phyloP scores from a whole-genome alignment of 116 monocot species.

The Iris pallida region DNA sequence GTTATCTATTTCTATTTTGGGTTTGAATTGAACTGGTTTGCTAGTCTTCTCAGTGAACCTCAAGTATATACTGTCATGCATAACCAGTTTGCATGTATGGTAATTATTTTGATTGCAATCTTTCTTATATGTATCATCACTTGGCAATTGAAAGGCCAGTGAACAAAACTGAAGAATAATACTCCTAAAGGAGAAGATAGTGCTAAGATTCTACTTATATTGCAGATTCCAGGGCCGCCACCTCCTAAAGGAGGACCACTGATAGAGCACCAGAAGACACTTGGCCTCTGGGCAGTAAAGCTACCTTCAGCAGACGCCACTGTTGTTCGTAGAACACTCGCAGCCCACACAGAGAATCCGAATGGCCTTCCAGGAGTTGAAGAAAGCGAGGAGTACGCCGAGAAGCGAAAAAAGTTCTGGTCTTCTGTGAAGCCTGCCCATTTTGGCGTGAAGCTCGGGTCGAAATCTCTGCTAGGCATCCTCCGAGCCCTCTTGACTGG shows the following conservation, averaged over 20 bases:
- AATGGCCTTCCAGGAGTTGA: slow-evolving; percentile 56
- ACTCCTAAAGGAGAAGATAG: neutral
- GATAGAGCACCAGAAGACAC: slow-evolving; percentile 56
- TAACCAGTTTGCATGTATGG: neutral
- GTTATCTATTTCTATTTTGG: too few relatives aligned
- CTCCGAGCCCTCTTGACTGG: slow-evolving; percentile 43
- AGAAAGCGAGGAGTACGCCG: slow-evolving; percentile 40
- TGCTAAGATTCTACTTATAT: neutral
- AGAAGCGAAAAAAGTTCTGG: slow-evolving; percentile 64
- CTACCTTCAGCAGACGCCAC: slow-evolving; percentile 85
- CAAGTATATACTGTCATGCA: too few relatives aligned
- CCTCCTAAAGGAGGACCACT: slow-evolving; percentile 54
- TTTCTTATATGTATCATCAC: neutral
- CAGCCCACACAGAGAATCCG: slow-evolving; percentile 59
- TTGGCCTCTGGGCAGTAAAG: slow-evolving; percentile 79
- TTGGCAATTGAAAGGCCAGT: neutral
- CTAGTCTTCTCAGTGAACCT: too few relatives aligned
- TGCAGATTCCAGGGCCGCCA: slow-evolving; percentile 76
- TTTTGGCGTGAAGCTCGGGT: slow-evolving; percentile 77
- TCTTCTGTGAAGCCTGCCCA: slow-evolving; percentile 70
- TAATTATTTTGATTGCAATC: neutral
- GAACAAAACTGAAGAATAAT: neutral
- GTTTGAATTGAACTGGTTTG: too few relatives aligned
- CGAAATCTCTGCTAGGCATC: slow-evolving; percentile 50
- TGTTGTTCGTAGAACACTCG: slow-evolving; percentile 78